Conservation (phyloP, 179 eudicot genomes). For the Vitellaria paradoxa region DNA sequence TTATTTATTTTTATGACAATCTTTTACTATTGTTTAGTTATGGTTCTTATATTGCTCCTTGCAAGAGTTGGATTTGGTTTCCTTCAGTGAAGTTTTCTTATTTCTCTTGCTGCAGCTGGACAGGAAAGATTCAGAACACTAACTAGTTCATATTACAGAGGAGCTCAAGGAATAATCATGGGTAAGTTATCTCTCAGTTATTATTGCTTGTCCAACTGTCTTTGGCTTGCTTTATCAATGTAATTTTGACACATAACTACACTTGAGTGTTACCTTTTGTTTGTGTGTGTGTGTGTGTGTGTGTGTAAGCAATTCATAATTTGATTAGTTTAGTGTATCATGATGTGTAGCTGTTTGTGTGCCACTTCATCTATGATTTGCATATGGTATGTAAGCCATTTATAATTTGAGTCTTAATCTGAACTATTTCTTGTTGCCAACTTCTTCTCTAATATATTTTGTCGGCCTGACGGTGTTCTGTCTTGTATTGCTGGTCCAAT, state of each 20-base stretch:
- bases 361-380: not conserved
- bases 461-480: not conserved
- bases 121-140: constrained; percentile 41
- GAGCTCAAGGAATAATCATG: constrained; percentile 90
- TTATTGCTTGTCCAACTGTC: too few species aligned
- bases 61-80: not conserved
- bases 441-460: not conserved
- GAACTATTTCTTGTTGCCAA: not conserved
- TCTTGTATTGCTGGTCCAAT: not conserved
- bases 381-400: not conserved
- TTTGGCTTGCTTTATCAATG: not conserved
- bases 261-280: not conserved
- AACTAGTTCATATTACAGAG: constrained; percentile 89
- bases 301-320: too few species aligned
- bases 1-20: too few species aligned
- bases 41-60: not conserved
- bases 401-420: not conserved
- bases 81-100: not conserved
- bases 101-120: constrained; percentile 40
- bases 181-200: constrained; percentile 29
- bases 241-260: constrained; percentile 1
- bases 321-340: not conserved
- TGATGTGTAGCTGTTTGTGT: not conserved
- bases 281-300: too few species aligned
- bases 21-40: too few species aligned